Evolutionary conservation across 2,329 filamentous ascomycete genomes (phyloP).

Genomic region (Berkeleyomyces rouxiae): DNA sequence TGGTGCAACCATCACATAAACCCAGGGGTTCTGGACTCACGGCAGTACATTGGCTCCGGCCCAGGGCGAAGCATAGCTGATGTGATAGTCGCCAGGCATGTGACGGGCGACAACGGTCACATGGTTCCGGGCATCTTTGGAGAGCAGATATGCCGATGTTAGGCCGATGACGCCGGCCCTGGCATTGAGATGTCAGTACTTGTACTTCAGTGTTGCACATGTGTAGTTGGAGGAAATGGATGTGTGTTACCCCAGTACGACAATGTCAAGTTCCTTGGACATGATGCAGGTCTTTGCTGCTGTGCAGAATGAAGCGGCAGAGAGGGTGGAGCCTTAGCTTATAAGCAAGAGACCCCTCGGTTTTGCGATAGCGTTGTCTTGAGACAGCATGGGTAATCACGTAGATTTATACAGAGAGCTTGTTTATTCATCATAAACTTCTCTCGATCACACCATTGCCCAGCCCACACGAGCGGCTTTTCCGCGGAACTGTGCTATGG

Average conservation of each 20-base stretch:
- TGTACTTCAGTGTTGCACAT: background rate
- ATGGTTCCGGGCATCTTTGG: slow-evolving; percentile 27
- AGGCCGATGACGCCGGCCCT: slow-evolving; percentile 36
- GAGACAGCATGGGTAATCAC: too few relatives aligned
- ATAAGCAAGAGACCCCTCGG: background rate
- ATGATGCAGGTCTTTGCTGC: background rate
- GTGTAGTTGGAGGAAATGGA: background rate
- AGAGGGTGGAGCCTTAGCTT: background rate
- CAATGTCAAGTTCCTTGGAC: slow-evolving; percentile 9
- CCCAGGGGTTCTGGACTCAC: slow-evolving; percentile 27
- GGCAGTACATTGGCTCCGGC: slow-evolving; percentile 69
- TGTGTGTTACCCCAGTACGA: slow-evolving; percentile 9
- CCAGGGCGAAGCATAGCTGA: slow-evolving; percentile 82
- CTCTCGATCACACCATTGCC: background rate
- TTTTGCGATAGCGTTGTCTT: too few relatives aligned
- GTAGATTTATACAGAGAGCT: too few relatives aligned
- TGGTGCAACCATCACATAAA: background rate
- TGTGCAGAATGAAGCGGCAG: background rate
- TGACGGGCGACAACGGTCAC: slow-evolving; percentile 68
- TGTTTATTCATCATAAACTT: background rate
- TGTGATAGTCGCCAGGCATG: slow-evolving; percentile 85
- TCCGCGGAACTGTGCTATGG: background rate
- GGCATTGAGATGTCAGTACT: background rate
- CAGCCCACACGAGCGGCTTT: background rate
- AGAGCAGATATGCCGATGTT: slow-evolving; percentile 32